Percentiles rank a stretch among this genome's conserved stretches.
phyloP scores from a whole-genome alignment of 129 eudicot species.

The Escallonia herrerae region DNA sequence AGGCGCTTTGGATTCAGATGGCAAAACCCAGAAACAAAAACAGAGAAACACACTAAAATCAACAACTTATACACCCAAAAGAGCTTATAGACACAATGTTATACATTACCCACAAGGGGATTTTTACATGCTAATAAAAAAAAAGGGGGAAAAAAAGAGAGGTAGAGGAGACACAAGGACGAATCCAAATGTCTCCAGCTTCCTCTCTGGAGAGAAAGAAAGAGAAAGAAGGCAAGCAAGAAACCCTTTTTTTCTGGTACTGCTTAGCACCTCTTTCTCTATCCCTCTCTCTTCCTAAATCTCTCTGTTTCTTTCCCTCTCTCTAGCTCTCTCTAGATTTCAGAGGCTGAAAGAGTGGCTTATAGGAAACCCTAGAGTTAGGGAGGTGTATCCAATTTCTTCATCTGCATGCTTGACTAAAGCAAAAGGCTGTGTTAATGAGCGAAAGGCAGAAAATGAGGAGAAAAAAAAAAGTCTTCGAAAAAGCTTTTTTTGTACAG shows the following conservation, averaged over 20 bases:
- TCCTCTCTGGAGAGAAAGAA: conserved; percentile 45
- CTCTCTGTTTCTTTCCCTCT: background rate
- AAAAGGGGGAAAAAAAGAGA: conserved; percentile 16
- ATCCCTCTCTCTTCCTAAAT: conserved; percentile 22
- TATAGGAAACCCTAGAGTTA: conserved; percentile 32
- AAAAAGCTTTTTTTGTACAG: conserved; percentile 18
- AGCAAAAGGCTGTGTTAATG: conserved; percentile 7
- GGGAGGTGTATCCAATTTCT: conserved; percentile 7
- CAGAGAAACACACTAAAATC: background rate
- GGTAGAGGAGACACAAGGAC: conserved; percentile 61
- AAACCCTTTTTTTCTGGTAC: conserved; percentile 2
- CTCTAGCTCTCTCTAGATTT: too few relatives aligned
- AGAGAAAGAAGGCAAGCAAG: conserved; percentile 35
- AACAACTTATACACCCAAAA: background rate
- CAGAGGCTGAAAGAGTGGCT: conserved; percentile 4
- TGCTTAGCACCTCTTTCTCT: conserved; percentile 36
- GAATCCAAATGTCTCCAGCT: conserved; percentile 54
- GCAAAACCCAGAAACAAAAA: too few relatives aligned
- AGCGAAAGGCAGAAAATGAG: conserved; percentile 10
- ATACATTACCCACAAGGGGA: background rate
- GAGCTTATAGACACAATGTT: conserved; percentile 2
- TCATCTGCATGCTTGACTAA: conserved; percentile 63
- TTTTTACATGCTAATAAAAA: background rate
- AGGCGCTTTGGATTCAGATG: too few relatives aligned
- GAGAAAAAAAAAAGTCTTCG: background rate